These are phyloP conservation scores for Ceriops decandra DNA, from an alignment of 345 rosid genomes.

Conservation along the genomic window DNA sequence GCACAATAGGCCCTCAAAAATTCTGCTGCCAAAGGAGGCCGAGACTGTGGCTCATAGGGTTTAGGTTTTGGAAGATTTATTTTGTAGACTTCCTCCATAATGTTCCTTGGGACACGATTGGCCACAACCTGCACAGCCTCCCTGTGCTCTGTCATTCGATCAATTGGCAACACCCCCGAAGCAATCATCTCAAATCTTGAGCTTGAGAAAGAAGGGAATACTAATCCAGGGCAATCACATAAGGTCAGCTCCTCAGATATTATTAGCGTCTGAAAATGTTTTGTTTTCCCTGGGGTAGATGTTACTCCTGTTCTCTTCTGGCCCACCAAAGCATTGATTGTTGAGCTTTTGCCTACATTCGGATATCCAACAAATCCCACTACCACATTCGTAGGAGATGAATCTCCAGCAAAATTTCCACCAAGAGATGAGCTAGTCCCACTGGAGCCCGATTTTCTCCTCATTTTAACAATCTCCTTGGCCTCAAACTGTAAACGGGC, in stretches of 20 bases:
- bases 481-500: slow-evolving; percentile 66
- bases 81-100: slow-evolving; percentile 65
- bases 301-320: slow-evolving; percentile 93
- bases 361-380: slow-evolving; percentile 96
- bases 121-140: slow-evolving; percentile 91
- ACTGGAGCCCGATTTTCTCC: slow-evolving; percentile 40
- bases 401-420: slow-evolving; percentile 19
- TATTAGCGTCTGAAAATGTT: slow-evolving; percentile 86
- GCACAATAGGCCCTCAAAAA: slow-evolving; percentile 66
- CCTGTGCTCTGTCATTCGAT: slow-evolving; percentile 84
- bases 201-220: slow-evolving; percentile 88
- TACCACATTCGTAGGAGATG: slow-evolving; percentile 40
- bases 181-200: slow-evolving; percentile 90
- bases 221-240: slow-evolving; percentile 91
- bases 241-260: slow-evolving; percentile 77
- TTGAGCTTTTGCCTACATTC: slow-evolving; percentile 92
- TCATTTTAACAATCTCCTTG: slow-evolving; percentile 58
- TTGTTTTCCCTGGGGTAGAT: slow-evolving; percentile 93
- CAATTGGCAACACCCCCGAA: slow-evolving; percentile 88
- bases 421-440: slow-evolving; percentile 22
- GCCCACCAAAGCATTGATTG: slow-evolving; percentile 89
- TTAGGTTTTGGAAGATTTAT: slow-evolving; percentile 80
- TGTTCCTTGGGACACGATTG: slow-evolving; percentile 58
- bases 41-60: slow-evolving; percentile 66
- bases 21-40: slow-evolving; percentile 80